A percentile compares a stretch with the other conserved stretches of the same genome.
Conservation (phyloP, 192 early-diverging fungal genomes). For the Helicostylum pulchrum region DNA sequence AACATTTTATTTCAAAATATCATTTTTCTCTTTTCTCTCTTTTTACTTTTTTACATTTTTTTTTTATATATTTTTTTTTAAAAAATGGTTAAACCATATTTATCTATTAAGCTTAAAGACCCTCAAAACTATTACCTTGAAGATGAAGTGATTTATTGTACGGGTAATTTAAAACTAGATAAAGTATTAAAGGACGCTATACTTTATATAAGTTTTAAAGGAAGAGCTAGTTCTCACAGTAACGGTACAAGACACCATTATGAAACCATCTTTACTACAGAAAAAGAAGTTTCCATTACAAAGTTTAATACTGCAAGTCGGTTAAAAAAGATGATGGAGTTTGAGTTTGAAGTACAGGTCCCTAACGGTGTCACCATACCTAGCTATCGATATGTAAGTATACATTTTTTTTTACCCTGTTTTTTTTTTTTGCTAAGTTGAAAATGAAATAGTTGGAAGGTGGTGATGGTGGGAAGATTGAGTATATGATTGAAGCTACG, state of each 20-base stretch:
- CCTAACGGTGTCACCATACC: background rate
- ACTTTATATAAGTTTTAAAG: background rate
- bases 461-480: conserved; percentile 5
- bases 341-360: background rate
- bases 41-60: background rate
- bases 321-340: background rate
- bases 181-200: background rate
- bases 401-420: no score
- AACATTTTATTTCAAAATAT: background rate
- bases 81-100: conserved; percentile 2
- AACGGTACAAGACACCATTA: background rate
- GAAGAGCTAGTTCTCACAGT: background rate
- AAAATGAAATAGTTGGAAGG: background rate
- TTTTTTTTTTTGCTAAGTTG: no score
- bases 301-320: background rate
- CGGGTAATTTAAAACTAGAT: background rate
- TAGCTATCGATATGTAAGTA: conserved; percentile 6
- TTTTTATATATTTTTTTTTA: no score
- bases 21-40: background rate
- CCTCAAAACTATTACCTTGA: conserved; percentile 5
- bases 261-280: background rate
- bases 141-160: conserved; percentile 7
- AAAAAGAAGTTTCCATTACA: background rate
- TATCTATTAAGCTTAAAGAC: conserved; percentile 1
- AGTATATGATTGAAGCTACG: conserved; percentile 6